These are phyloP conservation scores for Parachaetomium inaequale DNA, from an alignment of 495 filamentous ascomycete species.

Conservation along the genomic window DNA sequence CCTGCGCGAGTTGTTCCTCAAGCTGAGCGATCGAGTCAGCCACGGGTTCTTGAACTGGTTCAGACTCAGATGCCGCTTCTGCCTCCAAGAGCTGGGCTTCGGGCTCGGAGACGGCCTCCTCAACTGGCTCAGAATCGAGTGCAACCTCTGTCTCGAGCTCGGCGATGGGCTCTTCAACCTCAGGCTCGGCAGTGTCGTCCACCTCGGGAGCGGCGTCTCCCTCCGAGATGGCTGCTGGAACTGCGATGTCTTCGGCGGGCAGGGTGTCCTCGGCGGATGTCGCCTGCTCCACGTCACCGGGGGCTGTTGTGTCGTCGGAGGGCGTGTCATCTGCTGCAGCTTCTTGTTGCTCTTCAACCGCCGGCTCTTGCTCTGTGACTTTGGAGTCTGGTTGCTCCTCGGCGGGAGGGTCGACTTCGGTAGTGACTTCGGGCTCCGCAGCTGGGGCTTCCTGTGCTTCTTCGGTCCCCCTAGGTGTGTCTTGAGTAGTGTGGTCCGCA, in stretches of 20 bases:
- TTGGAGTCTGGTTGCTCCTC: constrained; percentile 4
- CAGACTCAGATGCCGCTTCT: background rate
- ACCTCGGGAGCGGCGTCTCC: background rate
- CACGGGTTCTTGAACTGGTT: background rate
- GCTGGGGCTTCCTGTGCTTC: background rate
- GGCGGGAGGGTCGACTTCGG: background rate
- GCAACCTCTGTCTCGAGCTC: constrained; percentile 14
- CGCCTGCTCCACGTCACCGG: background rate
- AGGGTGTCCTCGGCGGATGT: background rate
- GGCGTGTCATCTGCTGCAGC: background rate
- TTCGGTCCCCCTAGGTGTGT: background rate
- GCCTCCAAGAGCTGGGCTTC: no score
- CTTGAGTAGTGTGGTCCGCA: background rate
- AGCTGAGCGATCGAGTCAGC: background rate
- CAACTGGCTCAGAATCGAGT: background rate
- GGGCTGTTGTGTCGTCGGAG: background rate
- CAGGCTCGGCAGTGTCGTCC: background rate
- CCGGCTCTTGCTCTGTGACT: background rate
- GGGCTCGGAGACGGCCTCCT: background rate
- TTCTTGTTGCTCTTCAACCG: background rate
- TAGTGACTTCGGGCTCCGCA: background rate
- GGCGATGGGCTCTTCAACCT: background rate
- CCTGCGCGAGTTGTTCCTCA: background rate
- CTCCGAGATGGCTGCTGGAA: background rate
- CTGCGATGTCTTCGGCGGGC: constrained; percentile 1